Evolutionary conservation across 129 eudicot genomes (phyloP), one percentile per base, ranked within the genome.

Genomic region (Heracleum sosnowskyi): DNA sequence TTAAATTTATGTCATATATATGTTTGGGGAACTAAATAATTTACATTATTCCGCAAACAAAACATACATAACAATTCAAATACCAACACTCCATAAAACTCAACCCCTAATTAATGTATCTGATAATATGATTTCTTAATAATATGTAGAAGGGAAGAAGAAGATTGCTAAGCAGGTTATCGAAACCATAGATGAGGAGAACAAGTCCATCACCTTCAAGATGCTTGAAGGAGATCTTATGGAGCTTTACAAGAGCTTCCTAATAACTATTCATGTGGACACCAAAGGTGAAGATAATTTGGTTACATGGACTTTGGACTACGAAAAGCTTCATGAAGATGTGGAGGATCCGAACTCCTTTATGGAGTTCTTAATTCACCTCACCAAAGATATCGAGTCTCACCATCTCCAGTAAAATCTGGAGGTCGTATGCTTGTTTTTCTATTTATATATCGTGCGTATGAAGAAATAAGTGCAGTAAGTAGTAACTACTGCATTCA

Each of bases 271-370:
- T 40, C 76, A 72, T 41, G 76, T 72, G 17, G 76, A 72, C 53
- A 72, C 76, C 11, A 22, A 40, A 2, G 76, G 76, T 24, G 76
- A 72, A 41, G 76, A 72, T 29, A 72, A 72, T 53, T 39, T 72
- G 51, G 51, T 72, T 4, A 72, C 76, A 72, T 72, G 76, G 76
- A 72, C 76, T n/a, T 9, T 72, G 35, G 76, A 72, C 18, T 72
- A 72, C 18, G 76, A 72, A 28, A 72, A 72, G 53, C 76, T 12
- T 0, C 45, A n/a, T 40, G 76, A 72, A 28, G 33, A 41, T 11
- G 47, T 72, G 47, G 76, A 72, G 36, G 76, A 72, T 72, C 76
- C 76, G 6, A 39, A 72, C 41, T 20, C 76, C 4, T n/a, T 72
- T 22, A 22, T 72, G 76, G 76, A 72, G 34, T 72, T 39, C 1